Conservation (phyloP, 192 early-diverging fungal genomes). For the Umbelopsis isabellina region DNA sequence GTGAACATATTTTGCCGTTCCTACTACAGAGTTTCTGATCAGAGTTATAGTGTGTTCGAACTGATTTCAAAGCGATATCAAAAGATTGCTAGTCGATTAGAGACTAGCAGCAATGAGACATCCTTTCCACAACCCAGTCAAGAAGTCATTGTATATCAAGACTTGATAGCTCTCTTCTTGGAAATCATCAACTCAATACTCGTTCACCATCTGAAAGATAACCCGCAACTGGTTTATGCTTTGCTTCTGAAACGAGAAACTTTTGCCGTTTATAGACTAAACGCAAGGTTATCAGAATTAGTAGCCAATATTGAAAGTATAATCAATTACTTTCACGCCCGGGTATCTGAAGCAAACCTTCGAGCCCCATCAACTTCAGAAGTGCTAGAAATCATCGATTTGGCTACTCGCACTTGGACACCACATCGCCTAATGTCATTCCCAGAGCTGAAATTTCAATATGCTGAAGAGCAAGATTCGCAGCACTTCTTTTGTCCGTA, state of each 20-base stretch:
- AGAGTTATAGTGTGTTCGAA: conserved; percentile 60
- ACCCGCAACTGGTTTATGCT: conserved; percentile 72
- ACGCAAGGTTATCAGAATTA: conserved; percentile 56
- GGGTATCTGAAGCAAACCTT: conserved; percentile 65
- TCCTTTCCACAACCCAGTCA: not conserved
- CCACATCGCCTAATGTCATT: conserved; percentile 52
- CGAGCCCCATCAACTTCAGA: conserved; percentile 66
- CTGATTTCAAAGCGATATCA: conserved; percentile 67
- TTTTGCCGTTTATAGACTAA: conserved; percentile 58
- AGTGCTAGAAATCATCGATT: conserved; percentile 67
- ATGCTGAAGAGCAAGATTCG: conserved; percentile 61
- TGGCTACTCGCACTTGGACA: conserved; percentile 65
- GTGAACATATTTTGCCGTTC: too few relatives aligned
- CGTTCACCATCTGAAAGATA: conserved; percentile 61
- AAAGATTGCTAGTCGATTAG: conserved; percentile 48
- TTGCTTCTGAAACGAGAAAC: conserved; percentile 68
- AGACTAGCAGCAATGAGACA: not conserved
- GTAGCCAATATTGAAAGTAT: conserved; percentile 70
- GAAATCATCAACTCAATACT: conserved; percentile 76
- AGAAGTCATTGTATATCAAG: conserved; percentile 65
- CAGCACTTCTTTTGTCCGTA: conserved; percentile 71
- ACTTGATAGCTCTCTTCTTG: conserved; percentile 66
- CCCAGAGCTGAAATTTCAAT: conserved; percentile 69
- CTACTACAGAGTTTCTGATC: not conserved
- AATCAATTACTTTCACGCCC: conserved; percentile 64